Evolutionary conservation across 805 yeast genomes (phyloP).

Genomic region (Starmerella stigmatis): DNA sequence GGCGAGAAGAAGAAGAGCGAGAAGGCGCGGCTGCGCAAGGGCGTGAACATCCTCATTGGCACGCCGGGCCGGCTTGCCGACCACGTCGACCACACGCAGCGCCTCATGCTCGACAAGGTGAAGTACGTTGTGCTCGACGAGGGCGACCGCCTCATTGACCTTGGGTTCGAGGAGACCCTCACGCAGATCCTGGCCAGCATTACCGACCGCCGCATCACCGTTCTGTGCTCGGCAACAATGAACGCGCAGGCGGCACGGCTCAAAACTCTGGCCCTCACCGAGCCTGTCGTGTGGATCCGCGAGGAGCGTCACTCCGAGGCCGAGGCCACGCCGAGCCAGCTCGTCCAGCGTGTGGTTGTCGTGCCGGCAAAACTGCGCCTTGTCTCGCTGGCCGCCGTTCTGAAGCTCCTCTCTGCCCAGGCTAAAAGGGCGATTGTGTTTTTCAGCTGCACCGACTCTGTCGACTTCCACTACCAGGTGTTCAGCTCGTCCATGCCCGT

Average conservation of each 20-base stretch:
- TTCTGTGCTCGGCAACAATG: slow-evolving; percentile 91
- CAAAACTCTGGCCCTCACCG: slow-evolving; percentile 63
- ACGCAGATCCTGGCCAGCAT: slow-evolving; percentile 54
- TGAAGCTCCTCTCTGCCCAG: slow-evolving; percentile 39
- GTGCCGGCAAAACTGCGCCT: slow-evolving; percentile 88
- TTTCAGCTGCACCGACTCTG: slow-evolving; percentile 92
- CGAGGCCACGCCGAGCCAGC: slow-evolving; percentile 74
- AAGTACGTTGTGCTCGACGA: slow-evolving; percentile 90
- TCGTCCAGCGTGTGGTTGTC: slow-evolving; percentile 65
- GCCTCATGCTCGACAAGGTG: slow-evolving; percentile 59
- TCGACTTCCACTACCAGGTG: slow-evolving; percentile 76
- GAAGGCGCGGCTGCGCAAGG: slow-evolving; percentile 89
- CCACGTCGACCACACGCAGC: slow-evolving; percentile 81
- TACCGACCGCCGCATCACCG: slow-evolving; percentile 62
- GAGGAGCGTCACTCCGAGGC: slow-evolving; percentile 25
- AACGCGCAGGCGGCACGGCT: slow-evolving; percentile 68
- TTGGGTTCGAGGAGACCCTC: slow-evolving; percentile 93
- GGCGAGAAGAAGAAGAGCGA: slow-evolving; percentile 97
- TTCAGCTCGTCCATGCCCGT: slow-evolving; percentile 45
- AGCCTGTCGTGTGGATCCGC: slow-evolving; percentile 57
- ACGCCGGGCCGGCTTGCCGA: slow-evolving; percentile 96
- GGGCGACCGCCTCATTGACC: slow-evolving; percentile 90
- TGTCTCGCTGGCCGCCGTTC: slow-evolving; percentile 62
- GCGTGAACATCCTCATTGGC: slow-evolving; percentile 90
- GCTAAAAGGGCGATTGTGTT: slow-evolving; percentile 50